Percentiles rank a stretch among this genome's conserved stretches.
These are phyloP conservation scores for Hibiscus mutabilis DNA, from an alignment of 345 rosid genomes.

Conservation along the genomic window DNA sequence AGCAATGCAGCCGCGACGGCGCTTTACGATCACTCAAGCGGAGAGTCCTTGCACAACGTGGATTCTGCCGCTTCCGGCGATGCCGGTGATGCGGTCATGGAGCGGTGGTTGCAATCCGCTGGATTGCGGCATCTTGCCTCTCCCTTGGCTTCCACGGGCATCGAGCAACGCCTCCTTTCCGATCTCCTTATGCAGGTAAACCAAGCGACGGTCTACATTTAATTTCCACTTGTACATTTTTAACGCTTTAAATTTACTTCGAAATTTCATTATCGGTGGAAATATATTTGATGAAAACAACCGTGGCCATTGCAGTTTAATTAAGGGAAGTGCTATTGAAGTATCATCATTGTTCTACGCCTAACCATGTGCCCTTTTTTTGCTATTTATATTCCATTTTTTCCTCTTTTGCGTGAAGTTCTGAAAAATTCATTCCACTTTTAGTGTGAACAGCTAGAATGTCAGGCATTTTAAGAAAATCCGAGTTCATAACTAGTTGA, in stretches of 20 bases:
- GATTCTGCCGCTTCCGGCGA: conserved; percentile 55
- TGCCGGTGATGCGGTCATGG: conserved; percentile 94
- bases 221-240: no score
- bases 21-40: conserved; percentile 47
- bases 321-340: no score
- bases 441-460: no score
- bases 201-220: not conserved
- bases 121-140: conserved; percentile 99
- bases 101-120: conserved; percentile 97
- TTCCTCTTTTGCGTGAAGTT: no score
- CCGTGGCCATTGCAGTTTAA: no score
- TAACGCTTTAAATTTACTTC: no score
- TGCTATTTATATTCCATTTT: not conserved
- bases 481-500: not conserved
- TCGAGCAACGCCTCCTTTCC: conserved; percentile 84
- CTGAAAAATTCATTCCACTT: no score
- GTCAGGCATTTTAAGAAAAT: not conserved
- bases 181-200: conserved; percentile 86
- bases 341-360: no score
- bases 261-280: no score
- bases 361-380: no score
- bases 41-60: conserved; percentile 44
- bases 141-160: conserved; percentile 69
- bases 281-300: no score
- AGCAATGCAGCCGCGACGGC: conserved; percentile 77